Conservation (phyloP, 2,329 filamentous ascomycete species). For the Didymella segeticola region DNA sequence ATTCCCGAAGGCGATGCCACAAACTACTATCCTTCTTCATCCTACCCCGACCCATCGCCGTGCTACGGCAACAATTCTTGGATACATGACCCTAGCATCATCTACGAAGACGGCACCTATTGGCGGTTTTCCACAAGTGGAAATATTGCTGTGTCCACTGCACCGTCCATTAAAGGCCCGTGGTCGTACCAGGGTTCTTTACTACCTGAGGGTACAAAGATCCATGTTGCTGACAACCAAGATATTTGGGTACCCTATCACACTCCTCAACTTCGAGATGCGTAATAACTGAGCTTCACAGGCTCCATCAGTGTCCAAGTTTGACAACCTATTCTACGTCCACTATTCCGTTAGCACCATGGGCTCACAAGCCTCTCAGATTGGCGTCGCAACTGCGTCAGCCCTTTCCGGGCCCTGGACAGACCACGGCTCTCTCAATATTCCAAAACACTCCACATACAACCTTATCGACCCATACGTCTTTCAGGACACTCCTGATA, state of each 20-base stretch:
- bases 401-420: slow-evolving; percentile 63
- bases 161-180: slow-evolving; percentile 54
- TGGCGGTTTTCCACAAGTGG: slow-evolving; percentile 59
- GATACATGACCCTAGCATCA: slow-evolving; percentile 56
- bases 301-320: slow-evolving; percentile 68
- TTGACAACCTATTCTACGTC: slow-evolving; percentile 63
- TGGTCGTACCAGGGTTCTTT: slow-evolving; percentile 56
- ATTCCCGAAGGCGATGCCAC: neutral
- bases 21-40: neutral
- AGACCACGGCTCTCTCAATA: slow-evolving; percentile 61
- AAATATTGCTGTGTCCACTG: slow-evolving; percentile 55
- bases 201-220: slow-evolving; percentile 51
- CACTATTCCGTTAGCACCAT: slow-evolving; percentile 69
- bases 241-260: slow-evolving; percentile 55
- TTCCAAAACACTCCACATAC: slow-evolving; percentile 44
- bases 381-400: slow-evolving; percentile 61
- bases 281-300: slow-evolving; percentile 31
- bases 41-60: slow-evolving; percentile 42
- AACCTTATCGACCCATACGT: slow-evolving; percentile 60
- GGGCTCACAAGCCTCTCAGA: slow-evolving; percentile 65
- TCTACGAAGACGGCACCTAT: slow-evolving; percentile 55
- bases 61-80: slow-evolving; percentile 50
- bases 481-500: slow-evolving; percentile 42
- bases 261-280: neutral
- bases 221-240: slow-evolving; percentile 48